Percentiles rank a stretch among this genome's conserved stretches.
Evolutionary conservation across 306 rosid genomes (phyloP).

Genomic region (Acmispon strigosus): DNA sequence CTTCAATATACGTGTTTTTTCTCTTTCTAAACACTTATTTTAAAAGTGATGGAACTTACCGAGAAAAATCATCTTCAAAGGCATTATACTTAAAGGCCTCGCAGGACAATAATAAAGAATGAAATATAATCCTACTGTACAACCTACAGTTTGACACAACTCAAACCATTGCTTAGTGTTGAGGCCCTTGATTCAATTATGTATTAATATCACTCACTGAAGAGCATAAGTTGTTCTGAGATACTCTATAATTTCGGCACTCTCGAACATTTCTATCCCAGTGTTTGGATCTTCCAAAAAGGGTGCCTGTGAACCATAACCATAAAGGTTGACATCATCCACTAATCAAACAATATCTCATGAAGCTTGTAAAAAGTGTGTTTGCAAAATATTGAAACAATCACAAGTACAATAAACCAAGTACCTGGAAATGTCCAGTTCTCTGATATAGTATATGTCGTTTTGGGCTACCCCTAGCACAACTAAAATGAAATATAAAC

Average conservation of each 20-base stretch:
- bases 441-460: constrained; percentile 55
- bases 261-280: constrained; percentile 88
- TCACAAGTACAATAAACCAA: not conserved
- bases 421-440: constrained; percentile 83
- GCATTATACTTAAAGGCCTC: not conserved
- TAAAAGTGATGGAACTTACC: too few relatives aligned
- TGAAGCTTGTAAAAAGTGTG: not conserved
- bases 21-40: too few relatives aligned
- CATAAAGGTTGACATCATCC: constrained; percentile 1
- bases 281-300: constrained; percentile 94
- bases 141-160: not conserved
- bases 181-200: constrained; percentile 10
- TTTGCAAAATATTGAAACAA: not conserved
- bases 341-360: constrained; percentile 14
- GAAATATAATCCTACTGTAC: not conserved
- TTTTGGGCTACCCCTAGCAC: constrained; percentile 94
- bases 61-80: not conserved
- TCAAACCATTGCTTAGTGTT: not conserved
- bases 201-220: constrained; percentile 14
- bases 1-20: too few relatives aligned
- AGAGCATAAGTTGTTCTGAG: constrained; percentile 77
- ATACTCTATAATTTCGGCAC: constrained; percentile 90
- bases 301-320: constrained; percentile 59
- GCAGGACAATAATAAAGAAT: not conserved
- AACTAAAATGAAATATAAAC: constrained; percentile 46